Base-by-base conservation (phyloP, 2,329 filamentous ascomycete species). In the Pleoardoris graminearum region DNA sequence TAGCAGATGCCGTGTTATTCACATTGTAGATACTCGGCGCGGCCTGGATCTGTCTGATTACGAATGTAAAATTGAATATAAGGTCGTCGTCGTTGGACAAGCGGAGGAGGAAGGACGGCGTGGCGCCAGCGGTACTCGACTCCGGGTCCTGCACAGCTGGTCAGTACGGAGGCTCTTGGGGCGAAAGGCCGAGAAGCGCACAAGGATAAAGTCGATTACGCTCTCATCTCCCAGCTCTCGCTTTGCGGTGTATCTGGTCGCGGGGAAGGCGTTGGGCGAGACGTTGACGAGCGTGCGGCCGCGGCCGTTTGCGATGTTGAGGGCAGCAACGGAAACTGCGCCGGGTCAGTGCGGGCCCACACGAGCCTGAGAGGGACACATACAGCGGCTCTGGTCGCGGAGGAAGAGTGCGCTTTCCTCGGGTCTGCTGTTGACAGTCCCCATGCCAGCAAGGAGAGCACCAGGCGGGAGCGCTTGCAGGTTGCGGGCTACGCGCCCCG, bases 341-440 rank as follows among this genome's bases (percentile, higher is more conserved):
- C 42, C 11, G 47, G 53, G 55, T 68, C 60, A 71, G 65, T 56
- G 30, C 39, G 48, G 52, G 37, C 50, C 50, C 32, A 11, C 49
- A 33, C 50, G 36, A 33, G 48, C 16, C 45, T 11, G 17, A 21
- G 7, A 10, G 25, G 44, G 38, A 37, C 6, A 36, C 88, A 72
- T 82, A 97, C 94, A 85, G 82, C 91, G 86, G 73, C 85, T 90
- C 80, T 96, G 94, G 73, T 99, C 94, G 78, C 89, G 88, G 71
- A 97, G 80, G 74, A 89, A 95, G 72, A 97, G 79, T 66, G 85
- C 77, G 65, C 85, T 82, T 72, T 86, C 89, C 69, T 97, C 92
- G 68, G 87, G 86, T 76, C 86, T 89, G 81, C 92, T 97, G 75
- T 85, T 87, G 76, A 97, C 87, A 79, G 89, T 91, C 71, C 94